Evolutionary conservation across 768 basidiomycete species (phyloP).

Genomic region (Lactifluus volemus): DNA sequence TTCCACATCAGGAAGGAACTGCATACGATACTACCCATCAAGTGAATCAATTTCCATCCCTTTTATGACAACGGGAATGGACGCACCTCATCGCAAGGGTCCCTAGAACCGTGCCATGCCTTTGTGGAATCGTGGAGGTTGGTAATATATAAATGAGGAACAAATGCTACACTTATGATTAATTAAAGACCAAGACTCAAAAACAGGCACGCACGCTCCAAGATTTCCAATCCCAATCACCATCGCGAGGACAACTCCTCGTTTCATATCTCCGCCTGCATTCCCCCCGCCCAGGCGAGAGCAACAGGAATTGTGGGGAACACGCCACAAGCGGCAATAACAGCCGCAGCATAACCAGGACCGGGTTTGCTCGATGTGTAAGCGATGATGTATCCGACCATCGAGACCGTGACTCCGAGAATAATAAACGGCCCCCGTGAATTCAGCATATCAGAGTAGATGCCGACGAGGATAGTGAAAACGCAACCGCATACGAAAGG

Average conservation of each 20-base stretch:
- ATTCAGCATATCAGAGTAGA: conserved; percentile 30
- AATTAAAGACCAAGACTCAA: conserved; percentile 23
- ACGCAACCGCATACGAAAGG: conserved; percentile 28
- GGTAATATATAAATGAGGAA: conserved; percentile 35
- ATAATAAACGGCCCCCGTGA: conserved; percentile 44
- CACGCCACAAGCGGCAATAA: conserved; percentile 45
- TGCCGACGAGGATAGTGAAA: conserved; percentile 25
- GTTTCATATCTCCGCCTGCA: conserved; percentile 46
- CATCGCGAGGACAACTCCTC: conserved; percentile 44
- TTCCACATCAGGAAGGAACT: conserved; percentile 40
- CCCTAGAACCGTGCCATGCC: conserved; percentile 34
- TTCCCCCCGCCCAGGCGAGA: conserved; percentile 51
- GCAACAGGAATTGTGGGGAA: conserved; percentile 41
- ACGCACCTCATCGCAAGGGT: conserved; percentile 23
- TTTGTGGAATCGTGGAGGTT: conserved; percentile 31
- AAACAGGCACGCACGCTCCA: conserved; percentile 34
- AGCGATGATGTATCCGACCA: conserved; percentile 45
- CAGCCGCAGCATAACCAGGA: conserved; percentile 37
- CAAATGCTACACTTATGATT: conserved; percentile 26
- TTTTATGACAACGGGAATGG: neutral
- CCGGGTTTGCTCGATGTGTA: conserved; percentile 28
- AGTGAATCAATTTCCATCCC: neutral
- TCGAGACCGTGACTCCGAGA: conserved; percentile 31
- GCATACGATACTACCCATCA: conserved; percentile 31
- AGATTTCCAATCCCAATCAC: conserved; percentile 48